Conservation (phyloP, 176 grass and related monocot genomes). For the Paspalum notatum region DNA sequence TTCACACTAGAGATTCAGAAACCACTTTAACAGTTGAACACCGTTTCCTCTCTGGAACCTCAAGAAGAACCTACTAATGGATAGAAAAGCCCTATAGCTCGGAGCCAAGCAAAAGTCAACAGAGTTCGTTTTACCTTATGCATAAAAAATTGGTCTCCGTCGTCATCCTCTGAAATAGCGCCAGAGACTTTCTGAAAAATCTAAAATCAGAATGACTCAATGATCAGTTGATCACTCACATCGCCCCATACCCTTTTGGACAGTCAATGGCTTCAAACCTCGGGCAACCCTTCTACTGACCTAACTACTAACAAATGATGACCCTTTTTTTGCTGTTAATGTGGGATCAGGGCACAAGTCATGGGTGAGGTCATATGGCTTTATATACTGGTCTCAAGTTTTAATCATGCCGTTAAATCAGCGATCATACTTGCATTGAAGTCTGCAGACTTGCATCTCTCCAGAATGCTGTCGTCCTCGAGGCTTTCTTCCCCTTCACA, state of each 20-base stretch:
- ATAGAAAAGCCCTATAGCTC: slow-evolving; percentile 10
- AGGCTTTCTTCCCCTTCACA: slow-evolving; percentile 9
- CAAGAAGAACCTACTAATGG: background rate
- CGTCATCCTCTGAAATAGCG: slow-evolving; percentile 34
- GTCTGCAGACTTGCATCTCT: background rate
- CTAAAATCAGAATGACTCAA: slow-evolving; percentile 30
- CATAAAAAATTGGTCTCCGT: background rate
- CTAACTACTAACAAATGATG: slow-evolving; percentile 32
- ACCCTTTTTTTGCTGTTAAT: slow-evolving; percentile 2
- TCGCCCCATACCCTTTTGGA: background rate
- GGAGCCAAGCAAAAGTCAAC: slow-evolving; percentile 34
- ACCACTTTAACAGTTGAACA: background rate
- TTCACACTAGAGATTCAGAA: background rate
- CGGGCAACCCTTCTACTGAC: slow-evolving; percentile 45
- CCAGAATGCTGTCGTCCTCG: slow-evolving; percentile 41
- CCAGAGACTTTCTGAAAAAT: slow-evolving; percentile 8
- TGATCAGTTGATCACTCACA: slow-evolving; percentile 33
- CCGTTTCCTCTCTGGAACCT: background rate
- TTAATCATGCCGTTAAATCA: slow-evolving; percentile 33
- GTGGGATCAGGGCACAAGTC: slow-evolving; percentile 41
- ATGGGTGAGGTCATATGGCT: slow-evolving; percentile 10
- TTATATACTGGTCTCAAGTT: background rate
- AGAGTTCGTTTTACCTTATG: slow-evolving; percentile 43
- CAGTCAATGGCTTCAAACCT: slow-evolving; percentile 54
- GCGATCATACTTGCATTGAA: background rate